These are phyloP conservation scores for Pseudocercospora fuligena DNA, from an alignment of 2,329 filamentous ascomycete genomes.

Conservation along the genomic window DNA sequence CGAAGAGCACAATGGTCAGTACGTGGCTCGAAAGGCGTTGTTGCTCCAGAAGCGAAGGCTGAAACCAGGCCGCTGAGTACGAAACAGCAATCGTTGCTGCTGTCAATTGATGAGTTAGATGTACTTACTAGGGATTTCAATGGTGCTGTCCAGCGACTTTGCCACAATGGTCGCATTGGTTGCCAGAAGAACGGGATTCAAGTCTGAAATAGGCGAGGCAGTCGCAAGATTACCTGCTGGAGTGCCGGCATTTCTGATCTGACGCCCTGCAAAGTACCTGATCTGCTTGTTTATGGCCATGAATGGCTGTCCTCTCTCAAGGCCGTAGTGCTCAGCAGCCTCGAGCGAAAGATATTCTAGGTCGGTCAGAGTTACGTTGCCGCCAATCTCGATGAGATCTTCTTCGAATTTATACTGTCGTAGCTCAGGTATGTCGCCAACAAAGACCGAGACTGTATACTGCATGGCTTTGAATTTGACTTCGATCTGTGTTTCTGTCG, in stretches of 20 bases:
- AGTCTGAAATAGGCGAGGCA: constrained; percentile 92
- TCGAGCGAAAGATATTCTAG: constrained; percentile 82
- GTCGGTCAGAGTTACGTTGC: constrained; percentile 90
- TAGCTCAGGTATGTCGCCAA: constrained; percentile 90
- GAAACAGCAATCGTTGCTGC: neutral
- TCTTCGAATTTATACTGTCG: constrained; percentile 79
- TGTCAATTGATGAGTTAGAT: neutral
- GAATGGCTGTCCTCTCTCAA: constrained; percentile 75
- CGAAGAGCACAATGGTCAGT: neutral
- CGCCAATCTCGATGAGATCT: constrained; percentile 86
- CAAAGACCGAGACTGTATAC: constrained; percentile 87
- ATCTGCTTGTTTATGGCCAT: constrained; percentile 92
- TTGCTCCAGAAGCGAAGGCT: neutral
- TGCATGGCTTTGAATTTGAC: constrained; percentile 96
- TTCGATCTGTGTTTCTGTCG: constrained; percentile 97
- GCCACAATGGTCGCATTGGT: constrained; percentile 81
- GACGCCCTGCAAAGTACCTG: constrained; percentile 89
- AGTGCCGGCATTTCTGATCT: constrained; percentile 97
- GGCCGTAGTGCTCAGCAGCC: constrained; percentile 79
- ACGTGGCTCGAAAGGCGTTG: neutral
- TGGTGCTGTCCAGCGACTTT: constrained; percentile 73
- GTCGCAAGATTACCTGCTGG: constrained; percentile 93
- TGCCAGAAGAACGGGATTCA: constrained; percentile 92
- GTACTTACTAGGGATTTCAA: constrained; percentile 72
- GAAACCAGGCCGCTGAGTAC: neutral